A percentile compares a stretch with the other conserved stretches of the same genome.
These are phyloP conservation scores for Aspergillus arachidicola DNA, from an alignment of 2,329 filamentous ascomycete genomes.

Conservation along the genomic window DNA sequence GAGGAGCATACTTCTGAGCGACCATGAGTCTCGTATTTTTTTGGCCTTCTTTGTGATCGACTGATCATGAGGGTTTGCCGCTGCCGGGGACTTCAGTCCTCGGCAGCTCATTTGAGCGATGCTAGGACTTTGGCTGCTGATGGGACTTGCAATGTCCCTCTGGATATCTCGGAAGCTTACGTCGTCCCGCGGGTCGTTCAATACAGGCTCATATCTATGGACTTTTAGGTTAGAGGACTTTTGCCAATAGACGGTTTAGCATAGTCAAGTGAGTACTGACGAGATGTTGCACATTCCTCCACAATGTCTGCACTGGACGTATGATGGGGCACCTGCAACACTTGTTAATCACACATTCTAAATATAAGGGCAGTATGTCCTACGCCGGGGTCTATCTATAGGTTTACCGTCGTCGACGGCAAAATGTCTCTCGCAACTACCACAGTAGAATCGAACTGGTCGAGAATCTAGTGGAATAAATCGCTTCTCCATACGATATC, in stretches of 20 bases:
- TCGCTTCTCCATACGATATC: constrained; percentile 34
- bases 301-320: constrained; percentile 24
- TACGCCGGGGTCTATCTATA: constrained; percentile 23
- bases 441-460: constrained; percentile 30
- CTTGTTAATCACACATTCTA: constrained; percentile 6
- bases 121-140: constrained; percentile 24
- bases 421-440: constrained; percentile 29
- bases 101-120: constrained; percentile 20
- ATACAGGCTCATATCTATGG: constrained; percentile 24
- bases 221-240: background rate
- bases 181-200: constrained; percentile 27
- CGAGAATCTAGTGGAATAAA: constrained; percentile 29
- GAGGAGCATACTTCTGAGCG: constrained; percentile 26
- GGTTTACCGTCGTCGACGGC: constrained; percentile 22
- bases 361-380: background rate
- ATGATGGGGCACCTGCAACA: constrained; percentile 17
- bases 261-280: constrained; percentile 14
- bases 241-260: background rate
- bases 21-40: constrained; percentile 32
- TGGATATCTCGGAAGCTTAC: constrained; percentile 20
- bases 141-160: constrained; percentile 16
- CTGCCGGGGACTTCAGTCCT: constrained; percentile 18
- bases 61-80: constrained; percentile 18
- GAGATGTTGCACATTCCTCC: constrained; percentile 26
- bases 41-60: constrained; percentile 24